Evolutionary conservation across 257 asterid species (phyloP), one percentile per base, ranked within the genome.

Genomic region (Ehretia macrophylla): DNA sequence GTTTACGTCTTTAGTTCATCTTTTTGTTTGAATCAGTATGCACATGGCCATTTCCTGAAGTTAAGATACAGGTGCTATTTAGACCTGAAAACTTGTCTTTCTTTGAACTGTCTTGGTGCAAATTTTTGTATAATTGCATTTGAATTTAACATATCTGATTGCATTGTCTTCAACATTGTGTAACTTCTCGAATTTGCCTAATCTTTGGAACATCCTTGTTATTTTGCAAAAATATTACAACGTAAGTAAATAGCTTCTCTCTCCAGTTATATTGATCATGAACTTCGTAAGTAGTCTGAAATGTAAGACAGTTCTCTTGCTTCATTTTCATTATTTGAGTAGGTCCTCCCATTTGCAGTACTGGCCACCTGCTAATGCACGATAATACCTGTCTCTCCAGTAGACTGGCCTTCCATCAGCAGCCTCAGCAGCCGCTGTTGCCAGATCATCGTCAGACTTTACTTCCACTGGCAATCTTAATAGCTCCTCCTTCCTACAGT

Each of bases 341-440:
- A 84, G 73, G 64, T 87, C 95, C 67, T 84, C 89, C 94, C 88
- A 84, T 70, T 80, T 84, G 85, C 94, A 87, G 72, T 86, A 86
- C 17, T 83, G 95, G 14, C 94, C 95, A 14, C 94, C 95, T 20
- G 90, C 95, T 68, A 84, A 68, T 59, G 88, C 95, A 17, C 88
- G 88, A 69, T 84, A 84, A 66, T 72, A 84, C 82, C 85, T 75
- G 71, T 87, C 94, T 66, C 86, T 82, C 77, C 94, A 84, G 78
- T 86, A 81, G 55, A 84, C 93, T 50, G 90, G 89, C 73, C 93
- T 84, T 79, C 92, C 95, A 72, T 81, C 84, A 22, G 87, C 95
- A 11, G 88, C 91, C 69, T 77, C 80, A 13, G 67, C 96, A 8
- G 95, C 98, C 0, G 98, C 95, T 0, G 93, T 82, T 5, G 94